phyloP scores from a whole-genome alignment of 202 grass and related monocot species.

The Eragrostis tef region DNA sequence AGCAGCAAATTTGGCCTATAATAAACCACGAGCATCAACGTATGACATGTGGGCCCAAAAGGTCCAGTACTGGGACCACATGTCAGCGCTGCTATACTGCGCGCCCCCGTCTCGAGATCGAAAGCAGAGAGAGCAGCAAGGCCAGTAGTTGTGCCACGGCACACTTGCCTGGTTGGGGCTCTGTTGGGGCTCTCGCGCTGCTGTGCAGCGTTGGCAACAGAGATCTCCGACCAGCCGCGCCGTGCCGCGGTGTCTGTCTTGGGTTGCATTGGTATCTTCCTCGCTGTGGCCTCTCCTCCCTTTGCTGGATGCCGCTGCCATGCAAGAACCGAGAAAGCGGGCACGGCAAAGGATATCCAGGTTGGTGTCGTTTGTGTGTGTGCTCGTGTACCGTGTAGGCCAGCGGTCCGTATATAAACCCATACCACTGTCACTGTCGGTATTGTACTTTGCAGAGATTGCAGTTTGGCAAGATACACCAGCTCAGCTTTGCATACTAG shows the following conservation, averaged over 20 bases:
- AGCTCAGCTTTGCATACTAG: constrained; percentile 17
- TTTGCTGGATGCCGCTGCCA: neutral
- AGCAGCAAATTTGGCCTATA: no score
- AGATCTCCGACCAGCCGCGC: neutral
- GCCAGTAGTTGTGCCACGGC: neutral
- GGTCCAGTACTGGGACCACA: neutral
- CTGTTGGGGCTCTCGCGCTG: neutral
- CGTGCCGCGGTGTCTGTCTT: neutral
- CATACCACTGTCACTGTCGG: constrained; percentile 26
- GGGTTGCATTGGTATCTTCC: neutral
- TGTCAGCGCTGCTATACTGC: neutral
- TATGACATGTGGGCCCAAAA: constrained; percentile 18
- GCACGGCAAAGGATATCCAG: neutral
- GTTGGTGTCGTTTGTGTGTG: neutral
- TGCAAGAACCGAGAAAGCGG: constrained; percentile 10
- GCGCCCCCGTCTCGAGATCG: neutral
- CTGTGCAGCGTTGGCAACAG: neutral
- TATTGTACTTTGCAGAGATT: neutral
- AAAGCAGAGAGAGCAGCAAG: neutral
- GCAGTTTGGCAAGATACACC: neutral
- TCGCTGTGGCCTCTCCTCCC: neutral
- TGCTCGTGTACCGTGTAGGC: constrained; percentile 3
- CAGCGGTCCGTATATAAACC: neutral
- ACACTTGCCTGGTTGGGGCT: neutral
- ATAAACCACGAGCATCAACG: neutral